Evolutionary conservation across 345 rosid genomes (phyloP).

Genomic region (Eutrema yunnanense): DNA sequence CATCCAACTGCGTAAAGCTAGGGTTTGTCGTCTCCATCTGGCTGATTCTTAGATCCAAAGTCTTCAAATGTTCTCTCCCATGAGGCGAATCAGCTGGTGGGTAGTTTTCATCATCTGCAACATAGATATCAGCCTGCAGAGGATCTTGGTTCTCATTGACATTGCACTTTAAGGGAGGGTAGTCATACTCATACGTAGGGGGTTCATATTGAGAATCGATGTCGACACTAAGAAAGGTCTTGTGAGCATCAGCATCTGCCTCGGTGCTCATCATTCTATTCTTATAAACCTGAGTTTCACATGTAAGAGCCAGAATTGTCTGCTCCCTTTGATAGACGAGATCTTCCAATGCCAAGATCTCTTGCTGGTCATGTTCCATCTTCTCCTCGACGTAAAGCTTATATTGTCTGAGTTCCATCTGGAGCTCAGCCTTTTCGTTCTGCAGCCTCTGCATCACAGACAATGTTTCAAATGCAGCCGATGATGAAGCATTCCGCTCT

Average conservation of each 20-base stretch:
- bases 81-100: slow-evolving; percentile 67
- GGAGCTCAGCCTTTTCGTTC: slow-evolving; percentile 72
- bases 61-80: slow-evolving; percentile 49
- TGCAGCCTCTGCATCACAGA: slow-evolving; percentile 81
- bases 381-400: slow-evolving; percentile 68
- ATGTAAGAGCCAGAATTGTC: slow-evolving; percentile 62
- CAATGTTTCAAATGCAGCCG: slow-evolving; percentile 78
- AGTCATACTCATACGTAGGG: slow-evolving; percentile 45
- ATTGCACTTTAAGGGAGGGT: slow-evolving; percentile 84
- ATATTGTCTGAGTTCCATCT: slow-evolving; percentile 72
- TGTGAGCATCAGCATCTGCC: slow-evolving; percentile 65
- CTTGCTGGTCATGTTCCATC: slow-evolving; percentile 72
- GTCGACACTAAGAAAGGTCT: slow-evolving; percentile 34
- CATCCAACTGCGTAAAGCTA: slow-evolving; percentile 43
- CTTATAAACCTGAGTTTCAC: slow-evolving; percentile 87
- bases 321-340: slow-evolving; percentile 69
- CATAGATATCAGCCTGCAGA: slow-evolving; percentile 47
- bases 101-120: slow-evolving; percentile 69
- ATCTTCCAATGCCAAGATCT: slow-evolving; percentile 57
- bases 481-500: slow-evolving; percentile 78
- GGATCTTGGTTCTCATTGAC: slow-evolving; percentile 46
- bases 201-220: slow-evolving; percentile 38
- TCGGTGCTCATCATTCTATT: slow-evolving; percentile 94
- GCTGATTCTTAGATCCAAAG: slow-evolving; percentile 56
- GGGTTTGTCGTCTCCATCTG: slow-evolving; percentile 78